phyloP scores from a whole-genome alignment of 139 green algal genomes.

The Chlamydomonas schloesseri region DNA sequence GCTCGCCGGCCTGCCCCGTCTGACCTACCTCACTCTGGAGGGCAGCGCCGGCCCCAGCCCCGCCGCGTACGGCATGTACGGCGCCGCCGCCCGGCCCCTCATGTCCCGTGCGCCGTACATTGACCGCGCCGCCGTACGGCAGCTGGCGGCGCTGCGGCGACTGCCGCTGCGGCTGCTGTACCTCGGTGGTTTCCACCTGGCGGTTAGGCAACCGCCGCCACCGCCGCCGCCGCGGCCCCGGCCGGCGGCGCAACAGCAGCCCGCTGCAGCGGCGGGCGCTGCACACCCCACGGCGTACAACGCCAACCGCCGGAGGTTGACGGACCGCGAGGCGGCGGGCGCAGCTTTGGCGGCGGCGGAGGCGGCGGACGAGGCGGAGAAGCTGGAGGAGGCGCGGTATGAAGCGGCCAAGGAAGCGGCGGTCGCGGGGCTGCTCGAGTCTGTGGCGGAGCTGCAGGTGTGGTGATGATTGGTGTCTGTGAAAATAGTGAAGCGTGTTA shows the following conservation, averaged over 20 bases:
- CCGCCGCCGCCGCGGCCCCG: too few species aligned
- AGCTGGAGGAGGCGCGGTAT: neutral
- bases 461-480: too few species aligned
- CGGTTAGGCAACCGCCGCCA: too few species aligned
- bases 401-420: neutral
- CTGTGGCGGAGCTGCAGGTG: neutral
- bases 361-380: neutral
- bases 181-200: neutral
- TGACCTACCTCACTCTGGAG: slow-evolving; percentile 24
- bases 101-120: neutral
- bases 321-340: neutral
- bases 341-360: neutral
- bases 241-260: too few species aligned
- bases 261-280: neutral
- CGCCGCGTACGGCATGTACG: too few species aligned
- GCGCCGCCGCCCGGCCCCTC: too few species aligned
- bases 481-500: too few species aligned
- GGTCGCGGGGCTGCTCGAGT: neutral
- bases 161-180: slow-evolving; percentile 23
- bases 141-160: slow-evolving; percentile 2
- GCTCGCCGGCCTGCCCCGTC: neutral
- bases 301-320: too few species aligned
- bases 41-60: neutral
- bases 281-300: too few species aligned
- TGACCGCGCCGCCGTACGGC: neutral